Conservation (phyloP, 75 land plant species). For the Pinus albicaulis region DNA sequence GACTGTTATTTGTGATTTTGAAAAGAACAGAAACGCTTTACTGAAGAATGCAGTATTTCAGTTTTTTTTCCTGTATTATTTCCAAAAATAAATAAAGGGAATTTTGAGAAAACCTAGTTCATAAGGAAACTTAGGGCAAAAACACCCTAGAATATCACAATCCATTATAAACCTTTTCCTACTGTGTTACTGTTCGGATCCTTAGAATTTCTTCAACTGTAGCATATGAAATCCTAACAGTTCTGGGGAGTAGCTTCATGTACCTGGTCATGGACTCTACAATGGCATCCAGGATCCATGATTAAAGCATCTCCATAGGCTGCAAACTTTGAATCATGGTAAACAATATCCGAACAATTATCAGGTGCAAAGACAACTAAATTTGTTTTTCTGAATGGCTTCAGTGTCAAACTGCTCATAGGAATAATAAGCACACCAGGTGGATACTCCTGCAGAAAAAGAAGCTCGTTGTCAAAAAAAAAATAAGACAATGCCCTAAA, state of each 20-base stretch:
- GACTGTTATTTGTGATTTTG: too few relatives aligned
- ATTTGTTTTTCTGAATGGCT: slow-evolving; percentile 87
- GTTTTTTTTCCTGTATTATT: too few relatives aligned
- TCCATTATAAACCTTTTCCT: neutral
- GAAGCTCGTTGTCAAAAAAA: slow-evolving; percentile 2
- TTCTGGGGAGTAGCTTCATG: neutral
- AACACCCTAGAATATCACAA: too few relatives aligned
- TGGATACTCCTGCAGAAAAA: slow-evolving; percentile 75
- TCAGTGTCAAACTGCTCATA: slow-evolving; percentile 68
- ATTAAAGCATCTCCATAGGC: slow-evolving; percentile 76
- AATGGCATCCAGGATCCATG: slow-evolving; percentile 86
- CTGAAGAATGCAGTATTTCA: too few relatives aligned
- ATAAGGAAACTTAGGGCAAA: too few relatives aligned
- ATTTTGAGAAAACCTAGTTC: too few relatives aligned
- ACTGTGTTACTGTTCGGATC: neutral
- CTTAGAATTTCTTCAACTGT: neutral
- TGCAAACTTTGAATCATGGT: slow-evolving; percentile 17
- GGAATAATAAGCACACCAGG: slow-evolving; percentile 79
- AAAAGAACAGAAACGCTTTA: too few relatives aligned
- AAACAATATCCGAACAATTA: slow-evolving; percentile 11
- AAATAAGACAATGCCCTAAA: neutral
- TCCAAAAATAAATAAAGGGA: too few relatives aligned
- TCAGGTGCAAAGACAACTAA: slow-evolving; percentile 68
- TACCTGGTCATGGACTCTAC: slow-evolving; percentile 45
- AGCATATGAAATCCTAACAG: neutral